Evolutionary conservation across 129 eudicot genomes (phyloP), one percentile per base, ranked within the genome.

Genomic region (Flaveria trinervia): DNA sequence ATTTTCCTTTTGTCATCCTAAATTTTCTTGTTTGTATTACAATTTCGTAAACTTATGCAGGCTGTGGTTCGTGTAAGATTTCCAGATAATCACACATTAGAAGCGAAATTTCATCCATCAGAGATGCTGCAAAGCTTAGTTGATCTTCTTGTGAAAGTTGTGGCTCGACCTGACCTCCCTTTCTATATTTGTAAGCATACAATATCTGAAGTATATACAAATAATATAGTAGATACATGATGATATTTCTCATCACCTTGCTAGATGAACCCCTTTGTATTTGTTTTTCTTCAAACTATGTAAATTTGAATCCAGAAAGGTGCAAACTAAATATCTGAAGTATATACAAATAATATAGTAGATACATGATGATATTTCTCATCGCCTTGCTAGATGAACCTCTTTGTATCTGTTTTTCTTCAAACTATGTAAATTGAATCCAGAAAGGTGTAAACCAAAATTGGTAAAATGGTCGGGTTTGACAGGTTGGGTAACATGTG

Each of bases 31-130:
- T 59, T 65, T 65, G 12, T 73, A 15, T 73, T 16, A 30, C 62
- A 9, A 17, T 18, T 45, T 62, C 6, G 1, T 54, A 65, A 56
- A 55, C 18, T 74, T 75, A 3, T 84, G 55, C 88, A 92, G 90
- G 96, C 97, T 30, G 86, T 84, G 69, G 76, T 94, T 60, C 85
- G 98, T 82, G 86, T 93, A 18, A 88, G 97, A 14, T 93, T 93
- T 66, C 98, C 97, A n/a, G 97, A 93, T 77, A 87, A 91, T 77
- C 73, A 78, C 73, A 93, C 97, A 23, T 74, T 94, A 44, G 96
- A 94, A 81, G 98, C 80, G 46, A 74, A 84, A 66, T 94, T 94
- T 77, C 93, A 91, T 83, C 93, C 97, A 79, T 87, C 98, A 28
- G 97, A 94, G 78, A 78, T 90, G 15, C 77, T 94, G 49, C 93